Base-by-base conservation (phyloP, 2,329 filamentous ascomycete genomes). In the Xenoacremonium recifei region DNA sequence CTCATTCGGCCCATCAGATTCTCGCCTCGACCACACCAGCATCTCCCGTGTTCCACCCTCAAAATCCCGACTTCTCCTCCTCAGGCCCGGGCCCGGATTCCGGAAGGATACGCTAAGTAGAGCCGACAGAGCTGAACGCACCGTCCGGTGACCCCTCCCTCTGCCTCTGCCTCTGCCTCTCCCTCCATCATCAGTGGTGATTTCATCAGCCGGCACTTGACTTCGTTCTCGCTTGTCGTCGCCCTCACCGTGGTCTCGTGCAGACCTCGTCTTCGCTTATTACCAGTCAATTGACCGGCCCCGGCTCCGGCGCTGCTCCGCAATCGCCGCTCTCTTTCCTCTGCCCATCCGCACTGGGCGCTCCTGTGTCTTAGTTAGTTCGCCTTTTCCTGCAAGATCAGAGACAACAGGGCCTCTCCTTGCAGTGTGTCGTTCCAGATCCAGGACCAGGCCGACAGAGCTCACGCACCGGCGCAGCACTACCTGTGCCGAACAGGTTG, bases 351-450 rank as follows among this genome's bases (percentile, higher is more conserved):
- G 23, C 23, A 27, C 13, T 13, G n/a, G n/a, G n/a, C n/a, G n/a
- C n/a, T n/a, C 23, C 13, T 27, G 23, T 27, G 7, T 27, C 23
- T 13, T 27, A 27, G 23, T 27, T 27, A 27, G 23, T 27, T 27
- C 23, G 23, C 23, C 23, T 27, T 27, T n/a, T 13, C 7, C 23
- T 27, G 23, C 23, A 27, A 27, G 23, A 27, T 51, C 32, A 31
- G 33, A 37, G 47, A 36, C 47, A 53, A 27, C 23, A 27, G 51
- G 51, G 40, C 41, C 21, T 47, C 5, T 48, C 50, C 44, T 54
- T 47, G 37, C 35, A 43, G 35, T 25, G 40, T 21, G 38, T 37
- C 36, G 33, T 34, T 32, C 35, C 18, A 36, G 35, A 16, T 32
- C 42, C 29, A 44, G 42, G 45, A 47, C 38, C 47, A 47, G 47